These are phyloP conservation scores for Spinacia oleracea DNA, from an alignment of 179 eudicot genomes.

Conservation along the genomic window DNA sequence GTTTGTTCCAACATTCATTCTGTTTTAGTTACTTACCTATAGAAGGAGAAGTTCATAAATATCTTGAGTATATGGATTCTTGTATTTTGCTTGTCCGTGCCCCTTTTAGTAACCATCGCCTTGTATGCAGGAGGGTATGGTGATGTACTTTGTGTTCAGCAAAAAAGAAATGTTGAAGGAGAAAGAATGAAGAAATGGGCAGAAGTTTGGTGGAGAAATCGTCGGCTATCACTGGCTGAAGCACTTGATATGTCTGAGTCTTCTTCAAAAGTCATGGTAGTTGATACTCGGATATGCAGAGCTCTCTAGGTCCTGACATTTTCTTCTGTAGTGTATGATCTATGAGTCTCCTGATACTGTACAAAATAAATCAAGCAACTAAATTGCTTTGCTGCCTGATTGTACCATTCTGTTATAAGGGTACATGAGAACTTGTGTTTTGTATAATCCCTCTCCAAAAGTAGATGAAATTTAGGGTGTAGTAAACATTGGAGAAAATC, in stretches of 20 bases:
- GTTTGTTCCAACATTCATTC: background rate
- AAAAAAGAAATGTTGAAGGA: conserved; percentile 76
- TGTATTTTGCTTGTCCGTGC: background rate
- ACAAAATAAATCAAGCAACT: conserved; percentile 8
- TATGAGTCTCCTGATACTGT: conserved; percentile 7
- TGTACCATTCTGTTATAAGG: background rate
- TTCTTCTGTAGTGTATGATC: conserved; percentile 1
- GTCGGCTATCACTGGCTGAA: conserved; percentile 72
- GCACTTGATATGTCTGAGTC: conserved; percentile 67
- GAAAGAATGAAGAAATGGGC: conserved; percentile 87
- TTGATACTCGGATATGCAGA: conserved; percentile 75
- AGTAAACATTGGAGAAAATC: background rate
- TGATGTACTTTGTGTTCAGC: conserved; percentile 68
- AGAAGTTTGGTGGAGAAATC: conserved; percentile 75
- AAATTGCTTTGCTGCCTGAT: background rate
- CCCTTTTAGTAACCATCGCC: background rate
- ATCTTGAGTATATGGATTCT: background rate
- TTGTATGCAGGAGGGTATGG: conserved; percentile 73
- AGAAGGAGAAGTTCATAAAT: background rate
- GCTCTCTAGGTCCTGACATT: conserved; percentile 40
- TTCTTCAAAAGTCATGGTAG: conserved; percentile 60
- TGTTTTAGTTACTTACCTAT: background rate
- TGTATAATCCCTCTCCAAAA: background rate
- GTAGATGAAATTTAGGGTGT: background rate
- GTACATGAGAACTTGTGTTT: background rate